Base-by-base conservation (phyloP, 306 rosid species). In the Lithocarpus polystachyus region DNA sequence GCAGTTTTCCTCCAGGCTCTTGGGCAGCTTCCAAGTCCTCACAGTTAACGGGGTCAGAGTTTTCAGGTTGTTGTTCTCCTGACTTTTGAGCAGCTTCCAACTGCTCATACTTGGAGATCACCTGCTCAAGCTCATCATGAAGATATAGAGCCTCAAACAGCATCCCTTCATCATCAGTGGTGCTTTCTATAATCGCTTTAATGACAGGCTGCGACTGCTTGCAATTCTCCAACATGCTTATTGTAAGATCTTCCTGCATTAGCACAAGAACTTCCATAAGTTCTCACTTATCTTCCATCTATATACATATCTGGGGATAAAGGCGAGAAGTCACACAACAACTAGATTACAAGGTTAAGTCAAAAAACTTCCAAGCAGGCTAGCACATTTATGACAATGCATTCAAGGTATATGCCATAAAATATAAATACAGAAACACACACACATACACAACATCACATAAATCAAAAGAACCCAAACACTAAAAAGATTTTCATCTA, bases 131-230 rank as follows among this genome's bases (percentile, higher is more conserved):
- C 80, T 92, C 97, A 79, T 92, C 97, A 67, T 92, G 88, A 68
- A 92, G 92, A 87, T 86, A 82, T 64, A 92, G 81, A 77, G 96
- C 95, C 87, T 92, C 97, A 77, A 90, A 87, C 69, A 92, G 93
- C 79, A 88, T 87, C 72, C 68, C 91, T 83, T 92, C 97, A 71
- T 92, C 95, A 56, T 90, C 75, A 26, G 86, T 80, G 48, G 95
- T 92, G 86, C 88, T 80, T 89, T 92, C 93, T 71, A 85, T 86
- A 59, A 92, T 92, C 75, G 81, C 91, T 80, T 90, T 84, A 57
- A 92, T 80, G 80, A 86, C 70, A 64, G 88, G 86, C 57, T 80
- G 91, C n/a, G 92, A 89, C 73, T 87, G 86, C 87, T 85, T 89
- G 87, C 97, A 92, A 81, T 83, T 90, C 2, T 90, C 93, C 92